Base-by-base conservation (phyloP, 768 basidiomycete genomes). In the Tylopilus rubrobrunneus region DNA sequence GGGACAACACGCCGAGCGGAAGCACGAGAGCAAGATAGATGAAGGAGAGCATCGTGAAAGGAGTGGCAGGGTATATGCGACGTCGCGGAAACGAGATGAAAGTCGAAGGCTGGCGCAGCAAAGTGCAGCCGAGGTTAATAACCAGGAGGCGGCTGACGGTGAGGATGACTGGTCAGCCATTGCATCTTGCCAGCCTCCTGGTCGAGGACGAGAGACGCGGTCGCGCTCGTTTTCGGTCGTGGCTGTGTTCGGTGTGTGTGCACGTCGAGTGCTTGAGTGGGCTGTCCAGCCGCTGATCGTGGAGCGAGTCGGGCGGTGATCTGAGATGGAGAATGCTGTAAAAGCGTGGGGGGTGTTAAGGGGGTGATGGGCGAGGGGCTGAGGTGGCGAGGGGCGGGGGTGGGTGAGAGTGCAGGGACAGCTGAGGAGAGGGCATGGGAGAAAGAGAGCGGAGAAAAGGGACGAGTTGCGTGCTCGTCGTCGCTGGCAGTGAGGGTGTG, bases 21-120 rank as follows among this genome's bases (percentile, higher is more conserved):
- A 66, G 45, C 19, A 70, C 49, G 37, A 67, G 56, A 29, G 54
- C 59, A 49, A 62, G 10, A 48, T 6, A 49, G 46, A 58, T n/a
- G 25, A 49, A 39, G n/a, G 53, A 64, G 44, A 63, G 64, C 66
- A 68, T 68, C 10, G 4, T 56, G 44, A 12, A 59, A 59, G 12
- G 65, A 63, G 43, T 37, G 56, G 47, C 10, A 41, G 48, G 42
- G 41, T 3, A 25, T 33, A 43, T n/a, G 44, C 39, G 28, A 36
- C 7, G 52, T 21, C 1, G 10, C 37, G 29, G 4, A n/a, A n/a
- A 15, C 36, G 27, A 44, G 36, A 17, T 10, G 53, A 12, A 9
- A 42, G 52, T 33, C 53, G 31, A 34, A 37, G 33, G 17, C n/a
- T 3, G 11, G 7, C 12, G 29, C 6, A 1, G 17, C 17, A 7